Percentiles rank a stretch among this genome's conserved stretches.
phyloP scores from a whole-genome alignment of 2,329 filamentous ascomycete species.

The Allantophomopsis lycopodina region DNA sequence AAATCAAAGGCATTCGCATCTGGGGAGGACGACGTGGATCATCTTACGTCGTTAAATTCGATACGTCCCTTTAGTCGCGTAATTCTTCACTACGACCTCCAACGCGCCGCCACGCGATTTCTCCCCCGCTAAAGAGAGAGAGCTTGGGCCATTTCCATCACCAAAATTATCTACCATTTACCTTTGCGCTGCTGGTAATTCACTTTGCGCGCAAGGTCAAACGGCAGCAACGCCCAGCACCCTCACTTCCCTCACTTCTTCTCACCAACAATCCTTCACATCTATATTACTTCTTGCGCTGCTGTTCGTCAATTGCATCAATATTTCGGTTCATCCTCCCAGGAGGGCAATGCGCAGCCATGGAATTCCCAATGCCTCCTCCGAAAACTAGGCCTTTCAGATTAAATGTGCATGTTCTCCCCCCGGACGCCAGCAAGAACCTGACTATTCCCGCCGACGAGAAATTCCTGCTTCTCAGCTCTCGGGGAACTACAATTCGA shows the following conservation, averaged over 20 bases:
- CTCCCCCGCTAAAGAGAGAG: too few relatives aligned
- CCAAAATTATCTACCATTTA: too few relatives aligned
- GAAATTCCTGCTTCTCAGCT: neutral
- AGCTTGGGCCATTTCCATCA: too few relatives aligned
- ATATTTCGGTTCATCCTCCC: neutral
- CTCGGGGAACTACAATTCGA: neutral
- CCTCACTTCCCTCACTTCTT: neutral
- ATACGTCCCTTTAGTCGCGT: too few relatives aligned
- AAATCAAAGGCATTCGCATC: too few relatives aligned
- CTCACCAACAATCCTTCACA: neutral
- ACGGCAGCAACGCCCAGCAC: neutral
- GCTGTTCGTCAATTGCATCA: too few relatives aligned
- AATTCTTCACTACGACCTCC: too few relatives aligned
- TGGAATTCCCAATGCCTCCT: neutral
- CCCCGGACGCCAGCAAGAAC: conserved; percentile 1
- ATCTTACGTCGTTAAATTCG: too few relatives aligned
- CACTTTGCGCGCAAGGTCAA: neutral
- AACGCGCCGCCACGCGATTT: too few relatives aligned
- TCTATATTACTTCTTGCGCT: neutral
- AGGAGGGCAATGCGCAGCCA: neutral
- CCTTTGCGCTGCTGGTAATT: neutral
- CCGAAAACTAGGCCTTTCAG: neutral
- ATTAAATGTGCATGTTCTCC: neutral
- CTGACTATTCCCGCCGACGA: neutral
- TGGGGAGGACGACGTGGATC: too few relatives aligned